Base-by-base conservation (phyloP, 2,329 filamentous ascomycete species). In the Chaetomiaceae sp. region DNA sequence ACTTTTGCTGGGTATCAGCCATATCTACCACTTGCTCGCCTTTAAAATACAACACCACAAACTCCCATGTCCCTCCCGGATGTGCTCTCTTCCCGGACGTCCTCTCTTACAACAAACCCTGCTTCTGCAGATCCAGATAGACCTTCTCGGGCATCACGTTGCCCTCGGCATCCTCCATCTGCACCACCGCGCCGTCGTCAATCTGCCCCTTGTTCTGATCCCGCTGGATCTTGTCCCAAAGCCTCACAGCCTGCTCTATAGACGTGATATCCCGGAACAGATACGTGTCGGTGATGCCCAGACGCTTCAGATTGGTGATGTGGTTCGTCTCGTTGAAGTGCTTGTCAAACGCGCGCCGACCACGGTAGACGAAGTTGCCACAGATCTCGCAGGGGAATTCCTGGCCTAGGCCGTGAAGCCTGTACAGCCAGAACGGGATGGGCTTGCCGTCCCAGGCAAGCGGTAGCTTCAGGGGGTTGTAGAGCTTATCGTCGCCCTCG, bases 101-200 rank as follows among this genome's bases (percentile, higher is more conserved):
- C 21, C 4, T 17, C 8, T n/a, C n/a, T 16, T 69, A 93, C 58
- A 95, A 72, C 64, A 96, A 75, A 30, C 92, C 92, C 67, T 95
- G 89, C 72, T 95, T 95, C 70, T 89, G 87, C 69, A 97, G 71
- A 77, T 99, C 93, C 59, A 91, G 85, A 68, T 96, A 99, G 48
- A 99, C 92, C 77, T 96, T 95, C 73, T 96, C 90, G 0, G 95
- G 93, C 93, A 99, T 99, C 51, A 99, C 93, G 63, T 99, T 97
- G 41, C 93, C 93, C 66, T 95, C 88, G 0, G 83, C 87, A 68
- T 99, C 93, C 75, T 99, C 93, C 93, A 99, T 99, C 75, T 99
- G 90, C 44, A 97, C 89, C 9, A 99, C 81, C 54, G 86, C 89
- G 34, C 92, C 89, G 39, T 87, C 86, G 55, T 85, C 83, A 1